phyloP scores from a whole-genome alignment of 148 eudicot genomes.

The Rhododendron vialii region DNA sequence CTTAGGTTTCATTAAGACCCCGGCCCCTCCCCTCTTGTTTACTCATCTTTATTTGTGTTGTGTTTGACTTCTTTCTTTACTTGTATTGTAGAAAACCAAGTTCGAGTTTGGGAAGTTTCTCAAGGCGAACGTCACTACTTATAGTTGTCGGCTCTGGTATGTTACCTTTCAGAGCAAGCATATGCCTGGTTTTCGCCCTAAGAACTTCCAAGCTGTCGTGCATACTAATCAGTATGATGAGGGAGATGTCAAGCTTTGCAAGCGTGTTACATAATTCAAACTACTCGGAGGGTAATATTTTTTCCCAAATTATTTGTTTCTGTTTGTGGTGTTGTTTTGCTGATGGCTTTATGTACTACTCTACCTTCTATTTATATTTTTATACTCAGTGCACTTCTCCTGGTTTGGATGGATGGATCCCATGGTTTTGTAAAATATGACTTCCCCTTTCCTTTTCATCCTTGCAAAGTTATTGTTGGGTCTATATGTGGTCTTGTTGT shows the following conservation, averaged over 20 bases:
- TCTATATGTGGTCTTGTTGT: not conserved
- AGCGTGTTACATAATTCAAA: not conserved
- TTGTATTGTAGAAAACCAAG: not conserved
- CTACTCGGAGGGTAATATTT: not conserved
- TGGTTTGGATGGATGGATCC: not conserved
- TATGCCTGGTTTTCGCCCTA: not conserved
- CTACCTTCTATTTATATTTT: not conserved
- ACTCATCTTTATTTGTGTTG: not conserved
- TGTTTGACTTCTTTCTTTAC: not conserved
- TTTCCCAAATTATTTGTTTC: not conserved
- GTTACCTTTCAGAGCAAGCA: not conserved
- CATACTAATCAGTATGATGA: not conserved
- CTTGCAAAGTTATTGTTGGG: not conserved
- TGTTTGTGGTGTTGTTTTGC: not conserved
- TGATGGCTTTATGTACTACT: not conserved
- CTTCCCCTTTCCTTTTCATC: not conserved
- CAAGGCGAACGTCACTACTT: not conserved
- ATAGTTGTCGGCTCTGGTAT: not conserved
- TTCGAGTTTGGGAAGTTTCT: not conserved
- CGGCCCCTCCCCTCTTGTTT: not conserved
- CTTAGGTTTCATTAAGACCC: not conserved
- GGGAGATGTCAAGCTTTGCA: not conserved
- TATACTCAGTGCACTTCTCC: not conserved
- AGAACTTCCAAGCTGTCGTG: not conserved
- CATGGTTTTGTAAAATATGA: not conserved